Conservation (phyloP, 805 yeast species). For the Priceomyces medius region DNA sequence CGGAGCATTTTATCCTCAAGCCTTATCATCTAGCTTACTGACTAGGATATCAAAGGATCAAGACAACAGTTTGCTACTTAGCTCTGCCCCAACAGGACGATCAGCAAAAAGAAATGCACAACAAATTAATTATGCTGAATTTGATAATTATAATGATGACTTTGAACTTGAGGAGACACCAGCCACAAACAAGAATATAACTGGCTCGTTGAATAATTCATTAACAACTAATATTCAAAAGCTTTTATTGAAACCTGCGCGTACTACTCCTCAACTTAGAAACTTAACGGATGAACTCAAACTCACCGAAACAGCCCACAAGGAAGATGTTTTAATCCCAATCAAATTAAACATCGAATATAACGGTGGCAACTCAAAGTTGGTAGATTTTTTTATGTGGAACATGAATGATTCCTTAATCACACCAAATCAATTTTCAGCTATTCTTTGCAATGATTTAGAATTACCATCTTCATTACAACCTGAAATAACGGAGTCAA, state of each 20-base stretch:
- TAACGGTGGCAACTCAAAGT: constrained; percentile 44
- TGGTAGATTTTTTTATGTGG: constrained; percentile 75
- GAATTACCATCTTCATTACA: constrained; percentile 72
- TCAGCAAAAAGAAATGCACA: constrained; percentile 70
- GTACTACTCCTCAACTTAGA: constrained; percentile 22
- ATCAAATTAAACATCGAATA: constrained; percentile 61
- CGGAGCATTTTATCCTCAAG: constrained; percentile 61
- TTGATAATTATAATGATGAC: constrained; percentile 60
- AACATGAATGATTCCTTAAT: constrained; percentile 61
- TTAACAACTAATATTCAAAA: constrained; percentile 30
- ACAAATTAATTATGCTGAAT: constrained; percentile 80
- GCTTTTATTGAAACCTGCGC: constrained; percentile 23
- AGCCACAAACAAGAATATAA: constrained; percentile 13
- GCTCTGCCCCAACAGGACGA: constrained; percentile 71
- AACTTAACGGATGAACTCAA: constrained; percentile 22
- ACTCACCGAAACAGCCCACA: constrained; percentile 26
- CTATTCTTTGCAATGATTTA: constrained; percentile 75
- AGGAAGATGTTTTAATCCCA: constrained; percentile 56
- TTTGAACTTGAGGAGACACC: constrained; percentile 33
- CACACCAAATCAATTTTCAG: constrained; percentile 74
- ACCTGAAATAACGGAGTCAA: constrained; percentile 62
- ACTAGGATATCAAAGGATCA: constrained; percentile 66
- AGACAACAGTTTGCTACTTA: constrained; percentile 66
- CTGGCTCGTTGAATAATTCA: constrained; percentile 26
- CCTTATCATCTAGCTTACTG: constrained; percentile 70